A percentile compares a stretch with the other conserved stretches of the same genome.
These are phyloP conservation scores for Suillus sp. DNA, from an alignment of 768 basidiomycete species.

Conservation along the genomic window DNA sequence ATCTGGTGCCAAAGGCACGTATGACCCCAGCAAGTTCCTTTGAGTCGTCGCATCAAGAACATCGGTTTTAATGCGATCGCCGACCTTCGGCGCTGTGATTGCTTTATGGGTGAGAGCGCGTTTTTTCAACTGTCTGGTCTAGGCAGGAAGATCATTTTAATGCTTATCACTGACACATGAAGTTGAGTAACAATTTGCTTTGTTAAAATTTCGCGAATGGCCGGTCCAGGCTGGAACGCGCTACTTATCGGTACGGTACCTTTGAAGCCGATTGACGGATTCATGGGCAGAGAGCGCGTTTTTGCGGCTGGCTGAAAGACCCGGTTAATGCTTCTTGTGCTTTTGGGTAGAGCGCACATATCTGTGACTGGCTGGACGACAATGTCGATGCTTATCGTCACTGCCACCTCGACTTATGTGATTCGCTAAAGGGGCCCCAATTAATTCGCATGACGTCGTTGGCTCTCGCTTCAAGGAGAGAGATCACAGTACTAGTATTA, in stretches of 20 bases:
- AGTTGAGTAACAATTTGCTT: background rate
- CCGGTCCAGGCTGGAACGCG: background rate
- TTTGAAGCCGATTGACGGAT: background rate
- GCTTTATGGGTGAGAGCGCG: conserved; percentile 1
- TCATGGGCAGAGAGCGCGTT: background rate
- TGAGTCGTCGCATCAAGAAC: background rate
- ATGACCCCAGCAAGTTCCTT: background rate
- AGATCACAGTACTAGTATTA: background rate
- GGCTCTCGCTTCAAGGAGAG: background rate
- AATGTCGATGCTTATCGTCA: background rate
- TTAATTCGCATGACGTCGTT: conserved; percentile 3
- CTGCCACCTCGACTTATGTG: background rate
- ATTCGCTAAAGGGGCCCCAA: background rate
- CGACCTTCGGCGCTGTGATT: background rate
- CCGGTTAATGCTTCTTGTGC: background rate
- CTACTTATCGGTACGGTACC: background rate
- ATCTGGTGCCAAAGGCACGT: background rate
- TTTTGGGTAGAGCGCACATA: background rate
- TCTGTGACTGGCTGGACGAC: background rate
- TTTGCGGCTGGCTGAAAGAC: conserved; percentile 1
- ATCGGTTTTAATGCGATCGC: conserved; percentile 2
- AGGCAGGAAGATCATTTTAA: background rate
- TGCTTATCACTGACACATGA: background rate
- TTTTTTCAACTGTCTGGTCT: background rate
- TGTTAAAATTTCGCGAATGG: background rate